Base-by-base conservation (phyloP, 2,329 filamentous ascomycete species). In the Aspergillus sp. region DNA sequence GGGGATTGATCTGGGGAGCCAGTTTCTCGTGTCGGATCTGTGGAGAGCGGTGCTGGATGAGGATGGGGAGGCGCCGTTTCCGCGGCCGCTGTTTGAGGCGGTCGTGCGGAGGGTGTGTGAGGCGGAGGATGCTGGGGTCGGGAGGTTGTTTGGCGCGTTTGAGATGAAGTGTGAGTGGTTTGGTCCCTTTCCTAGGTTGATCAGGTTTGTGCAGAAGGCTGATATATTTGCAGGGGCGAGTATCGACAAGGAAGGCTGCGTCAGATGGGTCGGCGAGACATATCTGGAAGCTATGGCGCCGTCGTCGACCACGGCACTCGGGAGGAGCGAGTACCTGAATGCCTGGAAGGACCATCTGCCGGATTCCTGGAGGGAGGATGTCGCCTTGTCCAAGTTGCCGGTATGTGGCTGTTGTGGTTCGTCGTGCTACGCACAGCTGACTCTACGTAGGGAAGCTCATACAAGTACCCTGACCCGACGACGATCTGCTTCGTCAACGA, bases 321-420 rank as follows among this genome's bases (percentile, higher is more conserved):
- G 62, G 13, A 61, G 65, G 31, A 66, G 55, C 32, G 65, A 72
- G 7, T 75, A 72, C 32, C 47, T 76, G 7, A 64, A 64, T 44
- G 59, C 60, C 10, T 77, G 75, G 75, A 74, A 70, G 53, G 72
- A 76, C 53, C 64, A 67, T 47, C 61, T 76, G 34, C 74, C 73
- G n/a, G 75, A 77, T 51, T 52, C 66, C 25, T 77, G 74, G 74
- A 70, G 72, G 50, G 53, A 53, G 11, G 65, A 73, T 23, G 71
- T 65, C 17, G 54, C 62, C 16, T 55, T 71, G 31, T 65, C 67
- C 14, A 68, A 66, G 36, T 47, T 76, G 50, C 64, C 63, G 21
- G 70, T 71, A 56, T 44, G 62, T 59, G 4, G 41, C 10, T 10
- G 16, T 19, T 48, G 25, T 14, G 14, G n/a, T 36, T 10, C 4